A percentile compares a stretch with the other conserved stretches of the same genome.
These are phyloP conservation scores for Pythium myriotylum DNA, from an alignment of 352 stramenopile species.

Conservation along the genomic window DNA sequence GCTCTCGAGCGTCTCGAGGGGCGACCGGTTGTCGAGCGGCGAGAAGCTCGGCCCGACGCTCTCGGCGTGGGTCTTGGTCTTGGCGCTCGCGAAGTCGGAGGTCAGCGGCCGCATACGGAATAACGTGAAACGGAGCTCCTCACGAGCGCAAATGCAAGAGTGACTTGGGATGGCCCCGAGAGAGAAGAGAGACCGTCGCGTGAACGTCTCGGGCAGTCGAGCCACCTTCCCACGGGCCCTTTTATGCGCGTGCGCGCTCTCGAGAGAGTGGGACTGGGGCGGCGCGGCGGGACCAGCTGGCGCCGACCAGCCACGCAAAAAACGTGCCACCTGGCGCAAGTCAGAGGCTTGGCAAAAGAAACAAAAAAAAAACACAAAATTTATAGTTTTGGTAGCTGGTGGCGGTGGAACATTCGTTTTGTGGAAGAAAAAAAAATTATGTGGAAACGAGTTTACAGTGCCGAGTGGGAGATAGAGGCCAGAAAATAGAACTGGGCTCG, in stretches of 20 bases:
- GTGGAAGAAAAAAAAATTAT: too few species aligned
- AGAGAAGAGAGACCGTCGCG: not conserved
- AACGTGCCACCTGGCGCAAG: constrained; percentile 13
- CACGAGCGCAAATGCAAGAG: constrained; percentile 13
- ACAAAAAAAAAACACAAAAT: not conserved
- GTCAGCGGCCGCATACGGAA: constrained; percentile 15
- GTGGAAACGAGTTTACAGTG: too few species aligned
- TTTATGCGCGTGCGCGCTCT: constrained; percentile 8
- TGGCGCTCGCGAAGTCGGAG: constrained; percentile 9
- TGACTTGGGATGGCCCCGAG: not conserved
- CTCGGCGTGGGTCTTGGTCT: constrained; percentile 16
- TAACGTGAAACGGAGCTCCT: not conserved
- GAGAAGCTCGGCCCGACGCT: constrained; percentile 4
- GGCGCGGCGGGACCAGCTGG: constrained; percentile 13
- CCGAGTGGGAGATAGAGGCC: not conserved
- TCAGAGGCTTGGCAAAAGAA: not conserved
- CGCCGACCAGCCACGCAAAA: constrained; percentile 16
- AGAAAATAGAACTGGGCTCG: constrained; percentile 6
- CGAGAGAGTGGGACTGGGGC: constrained; percentile 2
- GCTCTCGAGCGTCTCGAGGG: constrained; percentile 16
- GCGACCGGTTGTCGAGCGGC: constrained; percentile 4
- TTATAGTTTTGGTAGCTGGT: too few species aligned
- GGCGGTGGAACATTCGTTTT: too few species aligned
- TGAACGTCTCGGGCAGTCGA: constrained; percentile 1
- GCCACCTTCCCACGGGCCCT: constrained; percentile 13